Conservation (phyloP, 2,329 filamentous ascomycete species). For the Aspergillus bombycis region DNA sequence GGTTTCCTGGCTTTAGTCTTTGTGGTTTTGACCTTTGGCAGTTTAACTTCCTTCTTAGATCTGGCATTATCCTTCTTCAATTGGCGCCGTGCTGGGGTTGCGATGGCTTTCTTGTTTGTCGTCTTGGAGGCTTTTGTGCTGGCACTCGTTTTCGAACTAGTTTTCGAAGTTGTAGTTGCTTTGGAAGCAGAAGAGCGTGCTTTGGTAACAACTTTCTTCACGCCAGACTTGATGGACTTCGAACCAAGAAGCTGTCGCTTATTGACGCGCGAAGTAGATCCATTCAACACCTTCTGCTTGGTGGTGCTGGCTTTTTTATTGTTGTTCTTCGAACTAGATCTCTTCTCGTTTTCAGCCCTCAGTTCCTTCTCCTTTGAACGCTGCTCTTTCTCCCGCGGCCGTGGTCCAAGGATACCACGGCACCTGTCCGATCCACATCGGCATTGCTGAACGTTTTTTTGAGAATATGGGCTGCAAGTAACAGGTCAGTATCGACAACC, state of each 20-base stretch:
- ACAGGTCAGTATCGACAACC: background rate
- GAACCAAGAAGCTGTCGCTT: conserved; percentile 34
- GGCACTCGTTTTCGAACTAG: background rate
- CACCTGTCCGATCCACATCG: conserved; percentile 64
- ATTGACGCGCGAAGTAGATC: conserved; percentile 32
- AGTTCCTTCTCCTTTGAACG: conserved; percentile 34
- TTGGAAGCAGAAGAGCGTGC: conserved; percentile 28
- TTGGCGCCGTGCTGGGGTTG: conserved; percentile 16
- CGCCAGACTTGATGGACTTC: conserved; percentile 36
- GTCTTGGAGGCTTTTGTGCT: conserved; percentile 20
- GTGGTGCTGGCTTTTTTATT: conserved; percentile 25
- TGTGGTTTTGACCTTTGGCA: conserved; percentile 32
- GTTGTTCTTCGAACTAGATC: conserved; percentile 24
- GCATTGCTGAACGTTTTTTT: conserved; percentile 66
- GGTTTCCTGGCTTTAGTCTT: conserved; percentile 29
- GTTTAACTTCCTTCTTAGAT: conserved; percentile 28
- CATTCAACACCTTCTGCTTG: conserved; percentile 36
- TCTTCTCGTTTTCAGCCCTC: conserved; percentile 29
- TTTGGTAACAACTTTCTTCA: conserved; percentile 36
- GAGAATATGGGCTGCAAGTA: conserved; percentile 55
- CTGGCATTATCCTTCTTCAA: conserved; percentile 19
- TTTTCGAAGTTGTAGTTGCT: conserved; percentile 16
- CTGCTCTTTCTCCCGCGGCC: conserved; percentile 53
- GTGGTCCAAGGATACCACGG: conserved; percentile 63
- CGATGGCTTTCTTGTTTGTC: conserved; percentile 21